Evolutionary conservation across 192 early-diverging fungal species (phyloP).

Genomic region (Gamsiella multidivaricata): DNA sequence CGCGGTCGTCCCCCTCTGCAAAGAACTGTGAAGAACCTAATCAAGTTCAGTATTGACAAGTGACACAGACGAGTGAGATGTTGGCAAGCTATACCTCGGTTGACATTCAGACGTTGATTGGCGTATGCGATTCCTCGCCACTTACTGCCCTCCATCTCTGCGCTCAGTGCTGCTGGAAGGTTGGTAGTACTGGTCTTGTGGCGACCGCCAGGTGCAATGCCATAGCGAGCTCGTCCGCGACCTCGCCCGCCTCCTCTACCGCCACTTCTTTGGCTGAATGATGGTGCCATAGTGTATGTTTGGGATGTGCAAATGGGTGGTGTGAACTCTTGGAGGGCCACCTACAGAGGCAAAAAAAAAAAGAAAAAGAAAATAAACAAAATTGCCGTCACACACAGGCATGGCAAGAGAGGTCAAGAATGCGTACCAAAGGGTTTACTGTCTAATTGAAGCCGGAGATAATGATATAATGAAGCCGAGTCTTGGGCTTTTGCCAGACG

Average conservation of each 20-base stretch:
- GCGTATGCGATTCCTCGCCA: too few relatives aligned
- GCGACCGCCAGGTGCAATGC: conserved; percentile 41
- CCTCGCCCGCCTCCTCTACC: conserved; percentile 28
- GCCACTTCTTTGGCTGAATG: conserved; percentile 42
- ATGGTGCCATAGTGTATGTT: conserved; percentile 28
- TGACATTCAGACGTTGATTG: too few relatives aligned
- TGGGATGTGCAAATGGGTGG: neutral
- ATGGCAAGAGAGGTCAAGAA: too few relatives aligned
- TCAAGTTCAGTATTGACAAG: neutral
- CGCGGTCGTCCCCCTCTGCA: conserved; percentile 58
- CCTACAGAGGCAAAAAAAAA: conserved; percentile 14
- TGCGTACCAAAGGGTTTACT: too few relatives aligned
- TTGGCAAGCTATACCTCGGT: too few relatives aligned
- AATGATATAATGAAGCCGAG: too few relatives aligned
- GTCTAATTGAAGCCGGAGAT: too few relatives aligned
- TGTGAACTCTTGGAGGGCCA: neutral
- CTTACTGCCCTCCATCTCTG: conserved; percentile 54
- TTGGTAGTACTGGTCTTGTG: conserved; percentile 56
- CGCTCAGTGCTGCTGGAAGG: conserved; percentile 47
- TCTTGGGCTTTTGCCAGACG: too few relatives aligned
- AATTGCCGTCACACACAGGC: conserved; percentile 7
- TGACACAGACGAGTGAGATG: too few relatives aligned
- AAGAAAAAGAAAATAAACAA: conserved; percentile 23
- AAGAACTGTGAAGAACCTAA: conserved; percentile 42
- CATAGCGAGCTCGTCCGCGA: conserved; percentile 30